phyloP scores from a whole-genome alignment of 2,329 filamentous ascomycete species.

The Colletotrichum sp. region DNA sequence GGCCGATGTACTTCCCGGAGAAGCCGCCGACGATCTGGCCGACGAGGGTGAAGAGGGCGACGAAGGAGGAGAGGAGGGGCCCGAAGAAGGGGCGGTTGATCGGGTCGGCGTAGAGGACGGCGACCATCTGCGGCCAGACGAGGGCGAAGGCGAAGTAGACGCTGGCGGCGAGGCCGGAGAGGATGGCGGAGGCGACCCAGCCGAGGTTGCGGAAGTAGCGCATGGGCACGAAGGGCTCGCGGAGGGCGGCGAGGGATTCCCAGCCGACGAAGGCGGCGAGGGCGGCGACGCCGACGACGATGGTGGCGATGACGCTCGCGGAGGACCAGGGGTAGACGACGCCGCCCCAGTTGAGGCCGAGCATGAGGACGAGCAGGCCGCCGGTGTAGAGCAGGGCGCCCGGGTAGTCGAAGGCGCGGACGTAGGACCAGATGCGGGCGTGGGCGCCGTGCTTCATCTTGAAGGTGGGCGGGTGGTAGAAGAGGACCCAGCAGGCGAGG shows the following conservation, averaged over 20 bases:
- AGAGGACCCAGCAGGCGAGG: conserved; percentile 32
- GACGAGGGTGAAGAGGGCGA: conserved; percentile 31
- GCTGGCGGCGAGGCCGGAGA: conserved; percentile 38
- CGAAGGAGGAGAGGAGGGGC: conserved; percentile 29
- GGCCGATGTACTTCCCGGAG: conserved; percentile 28
- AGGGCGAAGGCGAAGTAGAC: conserved; percentile 42
- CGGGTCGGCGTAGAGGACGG: conserved; percentile 31
- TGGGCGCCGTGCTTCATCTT: conserved; percentile 31
- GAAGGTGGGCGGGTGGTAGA: conserved; percentile 38
- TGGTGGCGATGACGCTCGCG: conserved; percentile 30
- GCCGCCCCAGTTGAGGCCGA: conserved; percentile 36
- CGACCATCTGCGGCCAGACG: conserved; percentile 39
- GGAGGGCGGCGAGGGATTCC: conserved; percentile 28
- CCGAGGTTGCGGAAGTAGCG: conserved; percentile 36
- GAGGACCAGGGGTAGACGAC: conserved; percentile 35
- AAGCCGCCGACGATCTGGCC: conserved; percentile 30
- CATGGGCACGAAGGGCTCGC: conserved; percentile 40
- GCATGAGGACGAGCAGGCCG: conserved; percentile 33
- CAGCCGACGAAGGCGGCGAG: conserved; percentile 30
- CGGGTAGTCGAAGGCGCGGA: conserved; percentile 35
- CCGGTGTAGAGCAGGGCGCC: conserved; percentile 33
- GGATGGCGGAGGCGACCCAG: conserved; percentile 34
- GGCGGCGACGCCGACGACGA: conserved; percentile 29
- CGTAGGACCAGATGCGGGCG: conserved; percentile 25
- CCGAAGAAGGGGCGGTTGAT: conserved; percentile 23